A percentile compares a stretch with the other conserved stretches of the same genome.
Conservation (phyloP, 495 filamentous ascomycete genomes). For the Collariella sp. region DNA sequence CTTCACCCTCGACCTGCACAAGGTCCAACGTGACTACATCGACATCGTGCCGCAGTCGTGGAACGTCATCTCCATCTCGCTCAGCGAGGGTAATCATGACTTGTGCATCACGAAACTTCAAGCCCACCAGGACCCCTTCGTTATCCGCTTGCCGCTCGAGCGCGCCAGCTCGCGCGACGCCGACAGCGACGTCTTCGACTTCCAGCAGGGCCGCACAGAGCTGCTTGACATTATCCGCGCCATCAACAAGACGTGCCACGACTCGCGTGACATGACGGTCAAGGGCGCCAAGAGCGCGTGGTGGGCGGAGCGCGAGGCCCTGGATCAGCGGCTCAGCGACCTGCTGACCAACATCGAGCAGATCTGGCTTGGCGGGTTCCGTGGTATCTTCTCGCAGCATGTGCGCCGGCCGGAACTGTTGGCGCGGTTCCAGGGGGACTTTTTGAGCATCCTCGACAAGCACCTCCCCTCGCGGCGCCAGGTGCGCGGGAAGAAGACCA, state of each 20-base stretch:
- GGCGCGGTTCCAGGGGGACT: conserved; percentile 62
- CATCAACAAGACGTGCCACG: conserved; percentile 72
- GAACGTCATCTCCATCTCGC: conserved; percentile 75
- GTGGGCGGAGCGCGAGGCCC: conserved; percentile 76
- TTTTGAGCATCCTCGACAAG: conserved; percentile 75
- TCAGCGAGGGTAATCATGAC: conserved; percentile 72
- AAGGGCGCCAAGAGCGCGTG: conserved; percentile 66
- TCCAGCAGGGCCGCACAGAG: conserved; percentile 65
- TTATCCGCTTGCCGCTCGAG: conserved; percentile 74
- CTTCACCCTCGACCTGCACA: conserved; percentile 39
- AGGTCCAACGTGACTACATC: conserved; percentile 61
- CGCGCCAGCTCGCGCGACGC: conserved; percentile 71
- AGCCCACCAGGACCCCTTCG: conserved; percentile 64
- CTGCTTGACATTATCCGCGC: conserved; percentile 70
- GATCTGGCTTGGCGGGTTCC: conserved; percentile 91
- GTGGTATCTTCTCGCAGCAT: conserved; percentile 76
- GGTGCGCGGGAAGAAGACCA: conserved; percentile 38
- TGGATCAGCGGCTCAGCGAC: conserved; percentile 69
- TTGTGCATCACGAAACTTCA: conserved; percentile 75
- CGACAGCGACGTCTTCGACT: conserved; percentile 76
- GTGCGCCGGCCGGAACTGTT: conserved; percentile 51
- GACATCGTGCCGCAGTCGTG: conserved; percentile 75
- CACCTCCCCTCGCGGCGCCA: conserved; percentile 79
- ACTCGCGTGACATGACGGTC: conserved; percentile 33
- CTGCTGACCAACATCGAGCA: conserved; percentile 79